Evolutionary conservation across 1,284 basidiomycete species (phyloP).

Genomic region (Papiliotrema flavescens): DNA sequence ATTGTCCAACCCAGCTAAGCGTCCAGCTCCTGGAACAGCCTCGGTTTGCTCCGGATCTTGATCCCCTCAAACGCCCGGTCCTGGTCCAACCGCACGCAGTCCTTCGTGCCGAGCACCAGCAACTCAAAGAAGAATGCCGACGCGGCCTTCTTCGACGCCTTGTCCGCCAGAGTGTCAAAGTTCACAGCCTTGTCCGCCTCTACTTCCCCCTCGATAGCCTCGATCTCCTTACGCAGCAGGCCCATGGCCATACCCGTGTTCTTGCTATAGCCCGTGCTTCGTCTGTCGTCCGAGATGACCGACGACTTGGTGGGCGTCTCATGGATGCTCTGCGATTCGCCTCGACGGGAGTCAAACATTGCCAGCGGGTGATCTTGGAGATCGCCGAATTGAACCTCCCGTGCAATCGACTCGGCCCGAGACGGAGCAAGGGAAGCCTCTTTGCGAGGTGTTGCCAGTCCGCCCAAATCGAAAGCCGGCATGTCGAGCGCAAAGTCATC

Average conservation of each 20-base stretch:
- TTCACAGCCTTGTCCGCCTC: conserved; percentile 56
- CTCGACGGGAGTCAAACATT: conserved; percentile 66
- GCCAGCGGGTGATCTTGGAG: conserved; percentile 65
- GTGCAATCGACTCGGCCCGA: conserved; percentile 49
- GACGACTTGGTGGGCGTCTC: conserved; percentile 24
- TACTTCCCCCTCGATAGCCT: conserved; percentile 37
- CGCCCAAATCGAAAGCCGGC: conserved; percentile 1
- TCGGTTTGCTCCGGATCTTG: conserved; percentile 73
- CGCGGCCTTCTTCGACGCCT: conserved; percentile 74
- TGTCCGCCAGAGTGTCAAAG: conserved; percentile 65
- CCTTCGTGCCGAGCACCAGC: conserved; percentile 86
- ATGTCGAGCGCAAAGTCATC: conserved; percentile 1
- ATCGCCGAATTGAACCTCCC: conserved; percentile 45
- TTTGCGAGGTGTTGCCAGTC: conserved; percentile 7
- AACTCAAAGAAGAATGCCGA: conserved; percentile 97
- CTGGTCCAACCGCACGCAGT: conserved; percentile 80
- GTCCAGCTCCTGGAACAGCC: conserved; percentile 54
- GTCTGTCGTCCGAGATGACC: conserved; percentile 4
- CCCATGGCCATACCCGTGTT: conserved; percentile 85
- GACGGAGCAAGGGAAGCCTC: conserved; percentile 33
- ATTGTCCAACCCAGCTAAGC: conserved; percentile 5
- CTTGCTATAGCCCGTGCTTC: conserved; percentile 64
- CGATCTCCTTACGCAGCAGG: conserved; percentile 74
- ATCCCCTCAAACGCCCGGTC: conserved; percentile 76
- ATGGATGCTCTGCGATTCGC: conserved; percentile 21